A percentile compares a stretch with the other conserved stretches of the same genome.
Conservation (phyloP, 768 basidiomycete genomes). For the Tulasnella sp. region DNA sequence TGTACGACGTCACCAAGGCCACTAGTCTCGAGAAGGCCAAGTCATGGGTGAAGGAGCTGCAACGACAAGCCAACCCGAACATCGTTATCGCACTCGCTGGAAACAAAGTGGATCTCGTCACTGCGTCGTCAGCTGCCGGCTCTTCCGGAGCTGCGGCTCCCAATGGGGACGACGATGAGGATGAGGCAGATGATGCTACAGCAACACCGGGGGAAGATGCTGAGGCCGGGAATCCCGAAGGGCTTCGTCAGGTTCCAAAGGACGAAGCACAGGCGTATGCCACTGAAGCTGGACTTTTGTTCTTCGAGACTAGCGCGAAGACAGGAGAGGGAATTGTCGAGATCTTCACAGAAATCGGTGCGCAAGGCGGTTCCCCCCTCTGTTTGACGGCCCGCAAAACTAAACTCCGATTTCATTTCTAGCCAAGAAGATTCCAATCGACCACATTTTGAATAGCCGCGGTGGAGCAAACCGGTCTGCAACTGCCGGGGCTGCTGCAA, state of each 20-base stretch:
- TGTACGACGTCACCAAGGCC: slow-evolving; percentile 96
- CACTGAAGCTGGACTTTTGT: slow-evolving; percentile 84
- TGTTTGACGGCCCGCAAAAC: not conserved
- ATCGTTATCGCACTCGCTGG: slow-evolving; percentile 98
- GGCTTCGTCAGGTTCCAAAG: slow-evolving; percentile 77
- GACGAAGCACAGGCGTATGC: slow-evolving; percentile 98
- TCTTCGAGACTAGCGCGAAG: slow-evolving; percentile 98
- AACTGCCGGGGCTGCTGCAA: slow-evolving; percentile 43
- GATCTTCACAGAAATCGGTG: slow-evolving; percentile 97
- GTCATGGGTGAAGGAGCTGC: slow-evolving; percentile 99
- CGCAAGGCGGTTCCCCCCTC: slow-evolving; percentile 25
- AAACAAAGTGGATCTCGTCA: slow-evolving; percentile 89
- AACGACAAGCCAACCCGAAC: slow-evolving; percentile 97
- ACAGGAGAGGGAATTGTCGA: slow-evolving; percentile 92
- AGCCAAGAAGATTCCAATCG: slow-evolving; percentile 87
- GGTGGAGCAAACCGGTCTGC: slow-evolving; percentile 45
- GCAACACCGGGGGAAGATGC: slow-evolving; percentile 66
- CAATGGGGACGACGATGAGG: slow-evolving; percentile 58
- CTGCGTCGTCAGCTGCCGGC: slow-evolving; percentile 23
- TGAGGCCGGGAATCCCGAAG: slow-evolving; percentile 50
- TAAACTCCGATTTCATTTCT: slow-evolving; percentile 6
- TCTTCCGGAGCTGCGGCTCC: slow-evolving; percentile 40
- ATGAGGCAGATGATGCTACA: slow-evolving; percentile 89
- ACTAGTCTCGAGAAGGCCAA: slow-evolving; percentile 96
- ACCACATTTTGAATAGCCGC: slow-evolving; percentile 80